phyloP scores from a whole-genome alignment of 1,284 basidiomycete genomes.

The Schizophyllum commune region DNA sequence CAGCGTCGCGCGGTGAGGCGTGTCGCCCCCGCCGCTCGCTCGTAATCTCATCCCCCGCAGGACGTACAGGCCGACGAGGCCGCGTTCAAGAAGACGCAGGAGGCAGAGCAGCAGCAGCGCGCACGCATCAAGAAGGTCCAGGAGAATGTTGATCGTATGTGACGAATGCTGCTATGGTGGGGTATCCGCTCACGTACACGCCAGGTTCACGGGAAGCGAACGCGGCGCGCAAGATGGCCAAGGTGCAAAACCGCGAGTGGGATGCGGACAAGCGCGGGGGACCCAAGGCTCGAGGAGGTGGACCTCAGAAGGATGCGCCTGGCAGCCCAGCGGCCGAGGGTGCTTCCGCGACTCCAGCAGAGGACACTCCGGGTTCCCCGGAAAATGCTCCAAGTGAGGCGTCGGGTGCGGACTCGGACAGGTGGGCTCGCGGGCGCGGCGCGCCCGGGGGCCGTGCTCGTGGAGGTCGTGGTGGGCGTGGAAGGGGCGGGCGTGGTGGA shows the following conservation, averaged over 20 bases:
- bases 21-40: conserved; percentile 6
- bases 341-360: not conserved
- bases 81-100: conserved; percentile 62
- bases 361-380: conserved; percentile 4
- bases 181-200: not conserved
- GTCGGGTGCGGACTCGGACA: conserved; percentile 8
- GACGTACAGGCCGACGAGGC: conserved; percentile 74
- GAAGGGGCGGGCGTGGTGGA: conserved; percentile 14
- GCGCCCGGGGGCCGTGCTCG: conserved; percentile 23
- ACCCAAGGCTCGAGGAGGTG: not conserved
- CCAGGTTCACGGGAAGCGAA: conserved; percentile 60
- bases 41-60: conserved; percentile 24
- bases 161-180: conserved; percentile 13
- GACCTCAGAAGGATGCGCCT: not conserved
- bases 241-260: conserved; percentile 71
- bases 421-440: conserved; percentile 22
- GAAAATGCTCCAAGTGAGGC: conserved; percentile 6
- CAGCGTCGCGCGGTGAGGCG: conserved; percentile 54
- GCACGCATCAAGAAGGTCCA: conserved; percentile 57
- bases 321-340: conserved; percentile 6
- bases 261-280: conserved; percentile 54
- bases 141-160: conserved; percentile 39
- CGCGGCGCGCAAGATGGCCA: conserved; percentile 72
- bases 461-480: conserved; percentile 28
- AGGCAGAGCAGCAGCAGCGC: conserved; percentile 45